A percentile compares a stretch with the other conserved stretches of the same genome.
These are phyloP conservation scores for Bipolaris zeicola DNA, from an alignment of 2,329 filamentous ascomycete species.

Conservation along the genomic window DNA sequence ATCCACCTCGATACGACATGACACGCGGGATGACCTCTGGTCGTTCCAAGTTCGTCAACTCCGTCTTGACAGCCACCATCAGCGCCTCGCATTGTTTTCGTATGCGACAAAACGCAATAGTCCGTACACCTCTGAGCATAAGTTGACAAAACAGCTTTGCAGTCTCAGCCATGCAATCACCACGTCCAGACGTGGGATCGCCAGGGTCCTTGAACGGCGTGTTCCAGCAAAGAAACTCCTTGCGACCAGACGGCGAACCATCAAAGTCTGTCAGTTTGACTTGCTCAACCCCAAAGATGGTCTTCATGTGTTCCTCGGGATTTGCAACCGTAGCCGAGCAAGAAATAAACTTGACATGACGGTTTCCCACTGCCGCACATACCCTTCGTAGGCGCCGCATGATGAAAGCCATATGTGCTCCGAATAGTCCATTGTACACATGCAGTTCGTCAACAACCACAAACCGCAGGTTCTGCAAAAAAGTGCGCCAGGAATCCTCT, in stretches of 20 bases:
- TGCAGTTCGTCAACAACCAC: constrained; percentile 88
- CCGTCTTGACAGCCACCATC: constrained; percentile 76
- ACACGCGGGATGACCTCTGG: constrained; percentile 77
- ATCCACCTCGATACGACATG: constrained; percentile 95
- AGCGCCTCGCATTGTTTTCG: constrained; percentile 87
- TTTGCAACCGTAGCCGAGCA: constrained; percentile 97
- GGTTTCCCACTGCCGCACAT: constrained; percentile 88
- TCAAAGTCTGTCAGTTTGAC: constrained; percentile 87
- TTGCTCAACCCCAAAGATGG: constrained; percentile 86
- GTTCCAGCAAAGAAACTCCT: constrained; percentile 98
- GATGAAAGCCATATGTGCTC: constrained; percentile 90
- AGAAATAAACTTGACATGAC: constrained; percentile 84
- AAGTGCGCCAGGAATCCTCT: constrained; percentile 85
- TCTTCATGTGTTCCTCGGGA: constrained; percentile 86
- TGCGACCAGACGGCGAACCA: constrained; percentile 87
- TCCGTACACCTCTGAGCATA: constrained; percentile 82
- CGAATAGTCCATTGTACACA: constrained; percentile 94
- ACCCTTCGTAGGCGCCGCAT: constrained; percentile 88
- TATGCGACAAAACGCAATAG: constrained; percentile 91
- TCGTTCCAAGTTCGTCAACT: constrained; percentile 74
- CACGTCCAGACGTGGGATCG: constrained; percentile 84
- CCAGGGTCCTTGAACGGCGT: constrained; percentile 89
- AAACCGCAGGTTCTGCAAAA: constrained; percentile 85
- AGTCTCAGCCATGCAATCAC: constrained; percentile 82
- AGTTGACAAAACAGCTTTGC: constrained; percentile 89